Evolutionary conservation across 2,329 filamentous ascomycete genomes (phyloP), one percentile per base, ranked within the genome.

Genomic region (Fusarium continuum): DNA sequence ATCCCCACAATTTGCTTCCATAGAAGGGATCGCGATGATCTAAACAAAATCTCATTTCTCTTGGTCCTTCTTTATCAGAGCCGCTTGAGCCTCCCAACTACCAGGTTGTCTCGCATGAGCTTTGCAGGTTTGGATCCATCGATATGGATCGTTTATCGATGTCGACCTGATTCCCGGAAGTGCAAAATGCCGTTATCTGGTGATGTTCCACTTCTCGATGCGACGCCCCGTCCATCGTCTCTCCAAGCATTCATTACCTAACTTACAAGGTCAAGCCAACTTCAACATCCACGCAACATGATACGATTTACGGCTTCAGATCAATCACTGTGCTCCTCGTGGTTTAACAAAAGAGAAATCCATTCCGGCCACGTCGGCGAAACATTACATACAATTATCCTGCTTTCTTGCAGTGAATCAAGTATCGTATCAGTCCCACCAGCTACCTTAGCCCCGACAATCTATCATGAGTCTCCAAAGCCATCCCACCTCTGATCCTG

Each of bases 1-100:
- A 31, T 57, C 51, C 51, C 61, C 61, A 63, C 25, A 54, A 46
- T 46, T 54, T 28, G 26, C 43, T 63, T 52, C 36, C 46, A 31
- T 35, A 26, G 39, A 52, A 29, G 28, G 14, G 31, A 48, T 32
- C 26, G 36, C 46, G 64, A 69, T 67, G 54, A 48, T 57, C 55
- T 16, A 43, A 55, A 52, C 28, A 48, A 8, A 52, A 29, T 36
- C 6, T 22, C 17, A 13, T 11, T 9, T 29, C 8, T n/a, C 17
- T n/a, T n/a, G 39, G 31, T 25, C 23, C 28, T 7, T 48, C 5
- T 36, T 11, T n/a, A 49, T 34, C 20, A 8, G 49, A 19, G 31
- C 54, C 55, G 51, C 54, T 59, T 59, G 54, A 59, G 54, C 46
- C 55, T 59, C 55, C 34, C 43, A 26, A 26, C 8, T 39, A 25